Percentiles rank a stretch among this genome's conserved stretches.
phyloP scores from a whole-genome alignment of 2,329 filamentous ascomycete genomes.

The Neocatenulostroma microsporum region DNA sequence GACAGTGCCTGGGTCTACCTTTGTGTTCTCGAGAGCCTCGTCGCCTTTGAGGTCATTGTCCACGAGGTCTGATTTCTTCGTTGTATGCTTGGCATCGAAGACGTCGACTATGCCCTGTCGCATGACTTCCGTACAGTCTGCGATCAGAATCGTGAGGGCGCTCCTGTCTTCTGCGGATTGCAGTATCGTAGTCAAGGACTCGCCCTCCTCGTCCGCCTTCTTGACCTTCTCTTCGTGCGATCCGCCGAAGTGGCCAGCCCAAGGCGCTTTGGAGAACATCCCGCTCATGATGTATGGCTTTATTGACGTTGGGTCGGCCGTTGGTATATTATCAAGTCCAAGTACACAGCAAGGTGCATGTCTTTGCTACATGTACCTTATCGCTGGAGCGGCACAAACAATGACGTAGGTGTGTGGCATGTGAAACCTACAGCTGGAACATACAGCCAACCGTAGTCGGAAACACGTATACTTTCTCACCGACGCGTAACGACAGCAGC shows the following conservation, averaged over 20 bases:
- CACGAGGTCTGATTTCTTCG: slow-evolving; percentile 21
- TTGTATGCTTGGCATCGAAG: slow-evolving; percentile 33
- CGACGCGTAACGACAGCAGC: not conserved
- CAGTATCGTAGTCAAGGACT: slow-evolving; percentile 40
- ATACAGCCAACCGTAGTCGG: too few species aligned
- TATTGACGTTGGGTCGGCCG: not conserved
- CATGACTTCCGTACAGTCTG: slow-evolving; percentile 40
- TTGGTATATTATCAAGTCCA: not conserved
- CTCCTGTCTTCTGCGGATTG: slow-evolving; percentile 35
- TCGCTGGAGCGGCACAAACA: not conserved
- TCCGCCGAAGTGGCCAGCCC: slow-evolving; percentile 12
- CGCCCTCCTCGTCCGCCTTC: slow-evolving; percentile 18
- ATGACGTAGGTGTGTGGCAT: not conserved
- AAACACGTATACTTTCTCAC: not conserved
- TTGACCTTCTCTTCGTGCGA: slow-evolving; percentile 11
- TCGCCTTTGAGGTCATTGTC: slow-evolving; percentile 27
- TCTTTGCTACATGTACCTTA: not conserved
- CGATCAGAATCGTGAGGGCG: slow-evolving; percentile 40
- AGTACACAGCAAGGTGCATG: too few species aligned
- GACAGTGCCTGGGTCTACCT: slow-evolving; percentile 10
- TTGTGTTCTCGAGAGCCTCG: slow-evolving; percentile 9
- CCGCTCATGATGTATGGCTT: slow-evolving; percentile 12
- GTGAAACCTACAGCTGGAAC: not conserved
- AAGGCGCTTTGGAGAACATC: slow-evolving; percentile 21
- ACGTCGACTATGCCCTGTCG: slow-evolving; percentile 36